A percentile compares a stretch with the other conserved stretches of the same genome.
These are phyloP conservation scores for Fusarium albidum DNA, from an alignment of 2,329 filamentous ascomycete species.

Conservation along the genomic window DNA sequence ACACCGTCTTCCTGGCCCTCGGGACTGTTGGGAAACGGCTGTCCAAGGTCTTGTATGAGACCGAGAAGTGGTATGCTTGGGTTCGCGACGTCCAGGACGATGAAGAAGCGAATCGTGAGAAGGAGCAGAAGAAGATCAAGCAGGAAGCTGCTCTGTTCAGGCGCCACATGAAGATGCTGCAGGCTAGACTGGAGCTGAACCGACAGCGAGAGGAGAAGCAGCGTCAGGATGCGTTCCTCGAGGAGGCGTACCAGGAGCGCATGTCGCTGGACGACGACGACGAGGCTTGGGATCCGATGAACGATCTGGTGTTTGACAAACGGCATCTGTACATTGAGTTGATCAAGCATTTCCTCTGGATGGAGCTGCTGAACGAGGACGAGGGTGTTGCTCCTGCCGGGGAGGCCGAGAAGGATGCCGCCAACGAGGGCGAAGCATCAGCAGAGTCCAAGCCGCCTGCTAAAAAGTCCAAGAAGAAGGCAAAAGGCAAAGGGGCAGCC, in stretches of 20 bases:
- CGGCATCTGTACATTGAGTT: constrained; percentile 39
- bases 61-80: constrained; percentile 38
- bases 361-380: constrained; percentile 16
- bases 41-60: constrained; percentile 33
- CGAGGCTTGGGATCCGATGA: constrained; percentile 40
- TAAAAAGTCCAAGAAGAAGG: constrained; percentile 32
- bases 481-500: constrained; percentile 17
- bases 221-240: constrained; percentile 41
- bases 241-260: constrained; percentile 36
- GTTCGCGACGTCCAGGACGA: constrained; percentile 35
- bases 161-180: constrained; percentile 36
- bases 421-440: neutral
- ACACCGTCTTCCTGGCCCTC: constrained; percentile 29
- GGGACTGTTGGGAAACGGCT: constrained; percentile 26
- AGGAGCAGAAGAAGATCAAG: constrained; percentile 41
- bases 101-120: constrained; percentile 36
- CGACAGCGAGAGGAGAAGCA: constrained; percentile 38
- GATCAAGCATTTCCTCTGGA: constrained; percentile 43
- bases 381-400: neutral
- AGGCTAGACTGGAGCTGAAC: constrained; percentile 25
- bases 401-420: neutral
- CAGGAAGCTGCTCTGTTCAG: constrained; percentile 41
- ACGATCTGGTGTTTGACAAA: constrained; percentile 35
- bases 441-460: neutral
- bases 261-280: constrained; percentile 36